A percentile compares a stretch with the other conserved stretches of the same genome.
Conservation (phyloP, 176 grass and related monocot species). For the Pharus latifolius region DNA sequence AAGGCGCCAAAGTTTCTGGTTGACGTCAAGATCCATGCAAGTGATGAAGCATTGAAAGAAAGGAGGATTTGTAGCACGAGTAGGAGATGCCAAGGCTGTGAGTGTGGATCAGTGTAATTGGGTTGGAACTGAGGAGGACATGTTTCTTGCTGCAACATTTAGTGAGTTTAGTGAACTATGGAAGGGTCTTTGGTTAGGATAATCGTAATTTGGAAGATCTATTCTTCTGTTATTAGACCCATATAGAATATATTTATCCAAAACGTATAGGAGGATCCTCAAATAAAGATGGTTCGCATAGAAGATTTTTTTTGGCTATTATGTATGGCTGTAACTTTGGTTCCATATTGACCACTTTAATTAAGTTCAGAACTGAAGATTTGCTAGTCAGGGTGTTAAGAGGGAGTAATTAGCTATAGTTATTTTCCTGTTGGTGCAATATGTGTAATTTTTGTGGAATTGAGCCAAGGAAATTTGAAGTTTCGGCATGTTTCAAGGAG, state of each 20-base stretch:
- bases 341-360: too few species aligned
- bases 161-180: not conserved
- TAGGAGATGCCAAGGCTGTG: constrained; percentile 19
- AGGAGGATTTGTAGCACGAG: not conserved
- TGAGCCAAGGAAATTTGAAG: not conserved
- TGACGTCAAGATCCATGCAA: constrained; percentile 3
- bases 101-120: constrained; percentile 26
- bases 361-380: too few species aligned
- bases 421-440: not conserved
- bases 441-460: not conserved
- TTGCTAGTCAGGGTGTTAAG: too few species aligned
- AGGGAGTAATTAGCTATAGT: not conserved
- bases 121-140: constrained; percentile 53
- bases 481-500: too few species aligned
- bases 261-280: too few species aligned
- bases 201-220: too few species aligned
- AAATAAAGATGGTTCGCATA: too few species aligned
- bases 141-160: constrained; percentile 50
- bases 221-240: too few species aligned
- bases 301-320: too few species aligned
- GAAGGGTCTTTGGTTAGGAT: too few species aligned
- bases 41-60: not conserved
- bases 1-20: constrained; percentile 35
- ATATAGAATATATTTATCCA: too few species aligned
- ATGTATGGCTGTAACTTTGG: too few species aligned